phyloP scores from a whole-genome alignment of 2,329 filamentous ascomycete species.

The Blastomyces gilchristii region DNA sequence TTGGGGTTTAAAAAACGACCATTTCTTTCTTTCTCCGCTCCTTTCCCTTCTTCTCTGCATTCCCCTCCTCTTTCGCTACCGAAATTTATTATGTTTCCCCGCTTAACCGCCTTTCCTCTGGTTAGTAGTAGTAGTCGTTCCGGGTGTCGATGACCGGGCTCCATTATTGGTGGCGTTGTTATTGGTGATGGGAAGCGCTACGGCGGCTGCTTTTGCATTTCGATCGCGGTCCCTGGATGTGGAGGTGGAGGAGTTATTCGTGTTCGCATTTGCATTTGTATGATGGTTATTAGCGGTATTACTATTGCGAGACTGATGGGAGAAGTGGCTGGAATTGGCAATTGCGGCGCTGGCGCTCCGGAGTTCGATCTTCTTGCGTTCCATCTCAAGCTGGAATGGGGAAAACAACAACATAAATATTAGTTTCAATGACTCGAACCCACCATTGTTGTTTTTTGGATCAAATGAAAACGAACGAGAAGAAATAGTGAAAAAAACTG shows the following conservation, averaged over 20 bases:
- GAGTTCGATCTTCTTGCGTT: conserved; percentile 39
- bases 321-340: conserved; percentile 6
- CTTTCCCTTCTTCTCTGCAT: background rate
- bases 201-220: conserved; percentile 11
- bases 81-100: background rate
- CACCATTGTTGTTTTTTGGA: too few relatives aligned
- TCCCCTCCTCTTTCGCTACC: background rate
- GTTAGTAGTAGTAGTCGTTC: conserved; percentile 13
- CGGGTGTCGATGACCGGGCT: conserved; percentile 18
- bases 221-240: conserved; percentile 11
- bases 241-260: background rate
- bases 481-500: background rate
- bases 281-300: background rate
- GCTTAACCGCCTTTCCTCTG: conserved; percentile 26
- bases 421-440: background rate
- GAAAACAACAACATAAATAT: background rate
- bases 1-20: background rate
- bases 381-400: conserved; percentile 36
- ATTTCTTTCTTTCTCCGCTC: background rate
- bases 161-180: conserved; percentile 10
- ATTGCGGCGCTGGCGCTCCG: conserved; percentile 31
- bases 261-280: background rate
- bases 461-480: background rate
- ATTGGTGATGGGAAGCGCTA: conserved; percentile 15
- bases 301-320: conserved; percentile 1